Base-by-base conservation (phyloP, 164 flowering plant species). In the Tinospora cordifolia region DNA sequence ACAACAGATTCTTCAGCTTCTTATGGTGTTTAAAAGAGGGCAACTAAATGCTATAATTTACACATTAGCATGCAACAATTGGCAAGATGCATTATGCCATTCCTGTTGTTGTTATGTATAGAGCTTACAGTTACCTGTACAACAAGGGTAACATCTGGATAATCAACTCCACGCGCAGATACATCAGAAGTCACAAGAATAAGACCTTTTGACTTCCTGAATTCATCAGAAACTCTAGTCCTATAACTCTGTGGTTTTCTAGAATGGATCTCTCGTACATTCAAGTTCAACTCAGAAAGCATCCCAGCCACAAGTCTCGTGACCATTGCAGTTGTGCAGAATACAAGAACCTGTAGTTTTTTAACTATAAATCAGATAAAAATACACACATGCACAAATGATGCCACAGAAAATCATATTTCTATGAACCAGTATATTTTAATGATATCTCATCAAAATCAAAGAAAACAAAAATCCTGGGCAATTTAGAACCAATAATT, bases 81-180 rank as follows among this genome's bases (percentile, higher is more conserved):
- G 27, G 26, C 34, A 62, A 62, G 34, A 12, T 11, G 26, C 26
- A 14, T 11, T 62, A 4, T 17, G 15, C 30, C 4, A 25, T 25
- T 6, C 15, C 8, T 62, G 11, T 62, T 24, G 34, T 30, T 30
- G 25, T 21, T n/a, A 22, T 8, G 25, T 8, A 26, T 10, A 24
- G 8, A 22, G 30, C 64, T 64, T 21, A 9, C 41, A 64, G 9
- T 19, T 72, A 95, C 99, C 98, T 95, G 99, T 71, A 95, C 71
- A 69, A 95, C 99, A 59, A 95, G 93, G 54, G 96, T 87, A 36
- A 95, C 97, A 84, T 95, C 99, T 17, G 99, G 99, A 79, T 95
- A 95, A 79, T 92, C 99, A 58, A 95, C 99, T 69, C 99, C 99
- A 65, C 99, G 97, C 0, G 99, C 99, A 78, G 99, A 95, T 15